phyloP scores from a whole-genome alignment of 331 rosid species.

The Stylosanthes scabra region DNA sequence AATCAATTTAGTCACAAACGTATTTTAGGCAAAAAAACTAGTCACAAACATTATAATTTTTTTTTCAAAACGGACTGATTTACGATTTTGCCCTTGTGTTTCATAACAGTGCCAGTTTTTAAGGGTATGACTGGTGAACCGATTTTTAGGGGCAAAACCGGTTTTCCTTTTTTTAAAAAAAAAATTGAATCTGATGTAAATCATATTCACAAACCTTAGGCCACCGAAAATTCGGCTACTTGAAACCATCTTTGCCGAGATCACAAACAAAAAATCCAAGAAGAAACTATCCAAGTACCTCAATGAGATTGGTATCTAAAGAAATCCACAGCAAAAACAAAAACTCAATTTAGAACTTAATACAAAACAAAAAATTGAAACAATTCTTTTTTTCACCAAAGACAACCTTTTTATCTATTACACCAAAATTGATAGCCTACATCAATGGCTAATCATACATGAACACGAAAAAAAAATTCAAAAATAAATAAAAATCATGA shows the following conservation, averaged over 20 bases:
- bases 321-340: conserved; percentile 26
- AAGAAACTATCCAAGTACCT: conserved; percentile 32
- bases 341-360: conserved; percentile 44
- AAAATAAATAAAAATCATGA: not conserved
- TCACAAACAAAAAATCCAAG: conserved; percentile 34
- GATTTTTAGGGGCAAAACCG: no score
- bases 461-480: not conserved
- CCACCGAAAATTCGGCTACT: conserved; percentile 33
- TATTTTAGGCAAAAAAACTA: no score
- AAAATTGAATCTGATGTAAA: no score
- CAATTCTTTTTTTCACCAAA: no score
- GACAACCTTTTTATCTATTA: not conserved
- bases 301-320: conserved; percentile 29
- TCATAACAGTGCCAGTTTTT: no score
- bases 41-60: no score
- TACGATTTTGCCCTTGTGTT: no score
- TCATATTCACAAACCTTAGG: no score
- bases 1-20: no score
- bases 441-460: conserved; percentile 4
- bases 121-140: no score
- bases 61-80: no score
- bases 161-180: no score
- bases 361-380: conserved; percentile 4
- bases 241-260: conserved; percentile 45
- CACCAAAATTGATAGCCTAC: conserved; percentile 21